These are phyloP conservation scores for Papiliotrema terrestris DNA, from an alignment of 1,284 basidiomycete genomes.

Conservation along the genomic window DNA sequence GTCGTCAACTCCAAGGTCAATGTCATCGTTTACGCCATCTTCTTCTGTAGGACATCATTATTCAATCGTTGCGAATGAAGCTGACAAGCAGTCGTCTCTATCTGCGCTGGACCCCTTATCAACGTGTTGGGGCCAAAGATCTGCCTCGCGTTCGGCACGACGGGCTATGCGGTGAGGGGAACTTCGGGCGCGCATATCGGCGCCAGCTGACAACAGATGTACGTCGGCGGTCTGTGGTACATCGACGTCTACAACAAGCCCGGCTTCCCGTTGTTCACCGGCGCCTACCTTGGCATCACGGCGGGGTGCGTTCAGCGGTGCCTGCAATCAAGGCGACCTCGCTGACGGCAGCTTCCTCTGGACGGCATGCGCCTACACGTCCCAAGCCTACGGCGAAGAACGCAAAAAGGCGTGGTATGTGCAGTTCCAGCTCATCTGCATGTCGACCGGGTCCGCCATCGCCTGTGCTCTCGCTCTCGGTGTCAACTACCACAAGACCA, in stretches of 20 bases:
- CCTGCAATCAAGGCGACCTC: not conserved
- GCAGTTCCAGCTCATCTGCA: not conserved
- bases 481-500: not conserved
- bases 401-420: not conserved
- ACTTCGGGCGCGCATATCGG: not conserved
- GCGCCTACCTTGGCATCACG: not conserved
- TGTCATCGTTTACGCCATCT: not conserved
- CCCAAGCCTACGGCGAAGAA: not conserved
- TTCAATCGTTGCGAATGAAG: not conserved
- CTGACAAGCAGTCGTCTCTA: not conserved
- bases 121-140: not conserved
- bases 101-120: not conserved
- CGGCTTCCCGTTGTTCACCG: not conserved
- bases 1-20: not conserved
- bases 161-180: not conserved
- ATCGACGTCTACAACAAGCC: not conserved
- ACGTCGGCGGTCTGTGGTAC: not conserved
- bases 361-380: not conserved
- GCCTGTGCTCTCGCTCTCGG: not conserved
- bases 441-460: not conserved
- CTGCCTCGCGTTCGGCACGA: not conserved
- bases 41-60: not conserved
- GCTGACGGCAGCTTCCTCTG: not conserved
- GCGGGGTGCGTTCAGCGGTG: not conserved
- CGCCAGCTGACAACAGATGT: not conserved